Percentiles rank a stretch among this genome's conserved stretches.
phyloP scores from a whole-genome alignment of 2,329 filamentous ascomycete species.

The Microdochium paspali region DNA sequence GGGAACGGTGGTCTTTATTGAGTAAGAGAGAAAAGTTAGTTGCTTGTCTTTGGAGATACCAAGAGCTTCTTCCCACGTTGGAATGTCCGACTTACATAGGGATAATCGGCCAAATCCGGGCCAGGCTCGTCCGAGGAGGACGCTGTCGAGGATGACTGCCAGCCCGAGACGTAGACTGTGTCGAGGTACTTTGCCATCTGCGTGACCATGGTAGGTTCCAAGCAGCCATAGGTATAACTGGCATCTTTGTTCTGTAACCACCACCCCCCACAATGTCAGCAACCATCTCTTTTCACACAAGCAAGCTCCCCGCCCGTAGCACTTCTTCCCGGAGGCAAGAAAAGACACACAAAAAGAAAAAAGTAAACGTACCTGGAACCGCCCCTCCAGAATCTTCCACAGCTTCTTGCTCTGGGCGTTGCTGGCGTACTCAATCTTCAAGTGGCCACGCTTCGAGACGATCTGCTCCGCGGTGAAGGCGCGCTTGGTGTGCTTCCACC shows the following conservation, averaged over 20 bases:
- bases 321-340: too few species aligned
- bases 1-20: slow-evolving; percentile 93
- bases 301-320: too few species aligned
- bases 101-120: slow-evolving; percentile 96
- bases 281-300: too few species aligned
- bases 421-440: slow-evolving; percentile 87
- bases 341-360: too few species aligned
- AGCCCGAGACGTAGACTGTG: slow-evolving; percentile 96
- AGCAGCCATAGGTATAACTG: slow-evolving; percentile 92
- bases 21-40: too few species aligned
- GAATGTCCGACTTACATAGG: slow-evolving; percentile 56
- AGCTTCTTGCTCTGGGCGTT: slow-evolving; percentile 88
- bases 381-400: slow-evolving; percentile 78
- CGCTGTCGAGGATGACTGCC: slow-evolving; percentile 96
- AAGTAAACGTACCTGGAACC: slow-evolving; percentile 74
- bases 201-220: slow-evolving; percentile 96
- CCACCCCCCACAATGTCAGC: background rate
- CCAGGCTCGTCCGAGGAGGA: slow-evolving; percentile 93
- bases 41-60: too few species aligned
- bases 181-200: slow-evolving; percentile 99
- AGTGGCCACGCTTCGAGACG: slow-evolving; percentile 83
- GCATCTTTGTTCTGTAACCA: slow-evolving; percentile 61
- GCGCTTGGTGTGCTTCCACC: slow-evolving; percentile 89
- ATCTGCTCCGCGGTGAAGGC: slow-evolving; percentile 96
- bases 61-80: too few species aligned